Evolutionary conservation across 371 early-diverging fungal genomes (phyloP).

Genomic region (Saksenaea oblongispora): DNA sequence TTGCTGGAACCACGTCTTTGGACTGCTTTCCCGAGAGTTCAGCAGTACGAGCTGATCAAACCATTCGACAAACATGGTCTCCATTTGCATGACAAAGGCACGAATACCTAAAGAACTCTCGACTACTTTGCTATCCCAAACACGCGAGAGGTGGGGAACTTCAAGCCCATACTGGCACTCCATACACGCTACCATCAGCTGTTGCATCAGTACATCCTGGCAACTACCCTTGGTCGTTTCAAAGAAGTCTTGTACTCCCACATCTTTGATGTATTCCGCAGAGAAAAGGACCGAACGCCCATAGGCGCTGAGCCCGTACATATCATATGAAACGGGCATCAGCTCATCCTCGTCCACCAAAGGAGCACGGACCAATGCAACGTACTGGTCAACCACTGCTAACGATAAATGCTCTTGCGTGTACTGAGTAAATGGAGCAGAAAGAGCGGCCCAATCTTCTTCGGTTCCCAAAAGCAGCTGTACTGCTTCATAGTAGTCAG

Average conservation of each 20-base stretch:
- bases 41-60: not conserved
- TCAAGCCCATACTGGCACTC: conserved; percentile 38
- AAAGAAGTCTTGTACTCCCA: conserved; percentile 26
- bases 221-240: conserved; percentile 10
- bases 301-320: conserved; percentile 57
- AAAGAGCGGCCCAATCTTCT: conserved; percentile 27
- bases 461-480: conserved; percentile 17
- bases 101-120: conserved; percentile 20
- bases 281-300: conserved; percentile 53
- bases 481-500: conserved; percentile 7
- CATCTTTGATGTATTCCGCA: conserved; percentile 37
- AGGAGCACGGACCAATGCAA: conserved; percentile 16
- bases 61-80: conserved; percentile 20
- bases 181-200: conserved; percentile 36
- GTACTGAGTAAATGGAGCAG: conserved; percentile 14
- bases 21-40: not conserved
- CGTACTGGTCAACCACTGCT: conserved; percentile 20
- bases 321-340: conserved; percentile 43
- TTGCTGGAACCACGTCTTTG: not conserved
- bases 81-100: conserved; percentile 22
- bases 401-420: conserved; percentile 23
- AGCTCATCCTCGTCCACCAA: conserved; percentile 37
- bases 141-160: conserved; percentile 21
- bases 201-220: conserved; percentile 40
- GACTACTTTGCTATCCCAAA: conserved; percentile 22